A percentile compares a stretch with the other conserved stretches of the same genome.
These are phyloP conservation scores for Nigrospora oryzae DNA, from an alignment of 2,329 filamentous ascomycete genomes.

Conservation along the genomic window DNA sequence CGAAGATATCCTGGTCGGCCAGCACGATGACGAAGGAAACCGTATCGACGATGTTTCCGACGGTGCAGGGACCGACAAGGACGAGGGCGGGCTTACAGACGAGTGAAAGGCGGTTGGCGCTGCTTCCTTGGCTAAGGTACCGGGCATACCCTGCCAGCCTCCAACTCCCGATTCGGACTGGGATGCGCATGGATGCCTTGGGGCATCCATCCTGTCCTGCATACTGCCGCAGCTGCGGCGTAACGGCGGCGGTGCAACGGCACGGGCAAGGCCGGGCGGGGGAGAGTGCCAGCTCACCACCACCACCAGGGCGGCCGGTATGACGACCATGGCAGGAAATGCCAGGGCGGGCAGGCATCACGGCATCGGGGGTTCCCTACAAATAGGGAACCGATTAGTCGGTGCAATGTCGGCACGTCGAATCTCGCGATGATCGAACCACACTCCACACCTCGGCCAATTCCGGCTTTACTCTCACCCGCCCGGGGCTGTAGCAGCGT, in stretches of 20 bases:
- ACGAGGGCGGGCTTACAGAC: not conserved
- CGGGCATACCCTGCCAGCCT: too few relatives aligned
- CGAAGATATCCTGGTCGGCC: slow-evolving; percentile 51
- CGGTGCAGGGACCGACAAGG: not conserved
- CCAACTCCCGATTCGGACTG: not conserved
- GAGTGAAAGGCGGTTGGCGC: not conserved
- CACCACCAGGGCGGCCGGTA: not conserved
- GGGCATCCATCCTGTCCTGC: not conserved
- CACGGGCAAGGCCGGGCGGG: too few relatives aligned
- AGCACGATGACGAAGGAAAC: slow-evolving; percentile 12
- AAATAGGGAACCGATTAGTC: not conserved
- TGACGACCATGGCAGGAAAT: not conserved
- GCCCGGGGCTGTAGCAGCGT: not conserved
- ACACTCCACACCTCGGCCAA: slow-evolving; percentile 3
- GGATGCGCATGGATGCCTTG: not conserved
- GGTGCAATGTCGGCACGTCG: slow-evolving; percentile 2
- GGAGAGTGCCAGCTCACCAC: not conserved
- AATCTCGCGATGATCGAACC: slow-evolving; percentile 1
- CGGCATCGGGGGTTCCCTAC: not conserved
- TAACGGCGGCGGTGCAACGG: too few relatives aligned
- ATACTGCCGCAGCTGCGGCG: not conserved
- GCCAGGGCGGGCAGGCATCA: not conserved
- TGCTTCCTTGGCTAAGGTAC: too few relatives aligned
- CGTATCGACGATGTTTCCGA: slow-evolving; percentile 2
- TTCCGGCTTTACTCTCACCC: slow-evolving; percentile 1